Base-by-base conservation (phyloP, 2,329 filamentous ascomycete species). In the Orbilia blumenaviensis region DNA sequence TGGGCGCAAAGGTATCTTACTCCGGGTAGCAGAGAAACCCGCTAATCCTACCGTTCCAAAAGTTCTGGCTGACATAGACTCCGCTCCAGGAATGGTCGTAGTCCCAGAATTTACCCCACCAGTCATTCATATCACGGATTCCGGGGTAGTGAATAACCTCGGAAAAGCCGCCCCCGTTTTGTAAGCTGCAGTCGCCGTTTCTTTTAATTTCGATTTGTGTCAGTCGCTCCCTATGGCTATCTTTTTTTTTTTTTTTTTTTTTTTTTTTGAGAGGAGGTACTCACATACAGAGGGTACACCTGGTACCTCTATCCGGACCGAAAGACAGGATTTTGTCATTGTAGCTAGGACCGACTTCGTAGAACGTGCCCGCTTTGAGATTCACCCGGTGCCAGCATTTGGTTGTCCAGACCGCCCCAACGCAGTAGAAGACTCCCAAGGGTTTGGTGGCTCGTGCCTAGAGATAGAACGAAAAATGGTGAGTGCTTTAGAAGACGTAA, bases 231-330 rank as follows among this genome's bases (percentile, higher is more conserved):
- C n/a, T n/a, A n/a, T n/a, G n/a, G n/a, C n/a, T n/a, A n/a, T n/a
- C n/a, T n/a, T n/a, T 54, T 34, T 27, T n/a, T 21, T 12, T 6
- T 50, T 16, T 34, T n/a, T 16, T 3, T 32, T 8, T 18, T 32
- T 1, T 32, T 18, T 14, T 32, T 25, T 29, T 16, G 18, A 2
- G 32, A 16, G n/a, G 14, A 2, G 7, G 7, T 32, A 75, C 71
- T 68, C 25, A 75, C 71, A 75, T 46, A 48, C 71, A 75, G 14
- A 75, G 41, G 6, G 63, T 58, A 29, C 71, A 75, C 27, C 64
- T 58, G n/a, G 63, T 68, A 14, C 71, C 71, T 12, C 60, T 38
- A 16, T 75, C 71, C 23, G 71, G 71, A 5, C 71, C 64, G 46
- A 75, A 67, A 5, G 71, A 68, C 32, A 50, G 16, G 8, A 75